A percentile compares a stretch with the other conserved stretches of the same genome.
Conservation (phyloP, 176 grass and related monocot genomes). For the Puccinellia tenuiflora region DNA sequence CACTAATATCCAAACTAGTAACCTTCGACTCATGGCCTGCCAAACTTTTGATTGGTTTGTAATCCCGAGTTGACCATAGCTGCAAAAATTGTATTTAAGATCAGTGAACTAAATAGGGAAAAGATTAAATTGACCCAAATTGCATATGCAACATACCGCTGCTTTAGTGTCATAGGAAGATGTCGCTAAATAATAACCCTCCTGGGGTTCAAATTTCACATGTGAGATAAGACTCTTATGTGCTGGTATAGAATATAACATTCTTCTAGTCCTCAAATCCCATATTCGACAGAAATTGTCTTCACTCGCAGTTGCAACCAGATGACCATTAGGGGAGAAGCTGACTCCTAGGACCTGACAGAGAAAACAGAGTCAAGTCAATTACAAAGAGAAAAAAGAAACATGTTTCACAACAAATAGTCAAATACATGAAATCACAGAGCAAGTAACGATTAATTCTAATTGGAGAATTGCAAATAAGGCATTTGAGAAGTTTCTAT, state of each 20-base stretch:
- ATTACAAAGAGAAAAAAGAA: not conserved
- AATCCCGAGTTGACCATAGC: conserved; percentile 90
- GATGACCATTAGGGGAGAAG: conserved; percentile 93
- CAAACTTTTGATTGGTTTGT: conserved; percentile 86
- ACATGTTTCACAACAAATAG: not conserved
- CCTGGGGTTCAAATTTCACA: conserved; percentile 95
- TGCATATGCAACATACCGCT: conserved; percentile 45
- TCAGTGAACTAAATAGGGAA: not conserved
- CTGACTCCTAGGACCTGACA: conserved; percentile 76
- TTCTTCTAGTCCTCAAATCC: conserved; percentile 81
- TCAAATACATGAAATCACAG: not conserved
- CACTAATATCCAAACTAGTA: conserved; percentile 94
- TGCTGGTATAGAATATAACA: conserved; percentile 89
- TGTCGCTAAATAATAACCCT: conserved; percentile 83
- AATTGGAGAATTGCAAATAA: not conserved
- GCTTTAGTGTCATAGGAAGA: conserved; percentile 89
- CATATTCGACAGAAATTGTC: conserved; percentile 95
- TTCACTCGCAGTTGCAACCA: conserved; percentile 85
- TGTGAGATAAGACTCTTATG: conserved; percentile 91
- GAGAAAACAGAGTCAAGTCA: conserved; percentile 23
- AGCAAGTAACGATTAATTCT: not conserved
- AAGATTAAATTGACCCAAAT: not conserved
- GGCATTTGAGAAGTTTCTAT: not conserved
- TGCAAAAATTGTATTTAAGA: conserved; percentile 24
- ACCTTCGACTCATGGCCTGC: conserved; percentile 87